Percentiles rank a stretch among this genome's conserved stretches.
phyloP scores from a whole-genome alignment of 768 basidiomycete species.

The Suillus subalutaceus region DNA sequence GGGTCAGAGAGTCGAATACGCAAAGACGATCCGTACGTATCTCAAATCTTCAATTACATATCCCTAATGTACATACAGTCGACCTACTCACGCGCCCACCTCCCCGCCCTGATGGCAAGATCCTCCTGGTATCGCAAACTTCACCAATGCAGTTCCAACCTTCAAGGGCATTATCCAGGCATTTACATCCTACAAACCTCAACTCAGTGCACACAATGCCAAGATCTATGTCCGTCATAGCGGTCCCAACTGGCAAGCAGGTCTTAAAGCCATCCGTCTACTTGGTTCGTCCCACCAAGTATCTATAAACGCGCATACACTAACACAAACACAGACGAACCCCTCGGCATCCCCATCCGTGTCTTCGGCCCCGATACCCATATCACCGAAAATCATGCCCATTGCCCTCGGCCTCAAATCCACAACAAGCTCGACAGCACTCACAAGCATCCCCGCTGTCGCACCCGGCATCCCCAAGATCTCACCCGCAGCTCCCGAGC shows the following conservation, averaged over 20 bases:
- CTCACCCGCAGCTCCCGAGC: constrained; percentile 33
- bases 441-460: constrained; percentile 45
- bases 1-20: constrained; percentile 99
- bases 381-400: constrained; percentile 93
- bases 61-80: constrained; percentile 45
- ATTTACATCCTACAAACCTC: constrained; percentile 87
- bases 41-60: background rate
- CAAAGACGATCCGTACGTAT: constrained; percentile 90
- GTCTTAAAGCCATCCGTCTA: constrained; percentile 96
- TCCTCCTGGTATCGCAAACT: constrained; percentile 99
- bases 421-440: constrained; percentile 25
- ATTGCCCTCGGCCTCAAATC: constrained; percentile 85
- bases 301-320: background rate
- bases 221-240: constrained; percentile 98
- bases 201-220: constrained; percentile 74
- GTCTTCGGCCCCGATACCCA: constrained; percentile 98
- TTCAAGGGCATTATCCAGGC: constrained; percentile 99
- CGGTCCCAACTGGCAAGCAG: constrained; percentile 99
- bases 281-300: constrained; percentile 49
- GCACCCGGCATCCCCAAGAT: constrained; percentile 47
- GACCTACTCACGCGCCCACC: constrained; percentile 93
- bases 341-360: constrained; percentile 94
- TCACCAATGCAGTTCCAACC: constrained; percentile 98
- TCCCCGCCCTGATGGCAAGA: constrained; percentile 83
- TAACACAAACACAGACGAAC: constrained; percentile 54